Evolutionary conservation across 1,284 basidiomycete genomes (phyloP).

Genomic region (Apiotrichum laibachii): DNA sequence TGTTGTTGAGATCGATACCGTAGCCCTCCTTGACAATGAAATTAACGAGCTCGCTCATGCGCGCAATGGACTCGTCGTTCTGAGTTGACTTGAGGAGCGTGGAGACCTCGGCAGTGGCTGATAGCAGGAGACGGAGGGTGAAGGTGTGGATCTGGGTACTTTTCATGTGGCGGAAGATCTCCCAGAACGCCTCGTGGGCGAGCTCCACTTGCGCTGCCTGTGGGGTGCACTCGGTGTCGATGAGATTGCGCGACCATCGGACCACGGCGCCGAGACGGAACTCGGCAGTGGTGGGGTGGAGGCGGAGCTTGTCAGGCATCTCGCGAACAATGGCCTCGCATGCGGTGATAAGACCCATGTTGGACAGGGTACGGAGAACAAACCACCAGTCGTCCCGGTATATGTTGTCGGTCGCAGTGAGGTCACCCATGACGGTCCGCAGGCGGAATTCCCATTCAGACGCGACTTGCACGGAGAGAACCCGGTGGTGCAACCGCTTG

Average conservation of each 20-base stretch:
- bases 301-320: slow-evolving; percentile 9
- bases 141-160: slow-evolving; percentile 2
- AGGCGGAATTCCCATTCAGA: slow-evolving; percentile 12
- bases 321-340: slow-evolving; percentile 11
- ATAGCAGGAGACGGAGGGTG: slow-evolving; percentile 15
- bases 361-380: slow-evolving; percentile 10
- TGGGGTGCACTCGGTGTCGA: not conserved
- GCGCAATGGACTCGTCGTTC: not conserved
- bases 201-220: not conserved
- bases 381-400: slow-evolving; percentile 17
- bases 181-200: slow-evolving; percentile 17
- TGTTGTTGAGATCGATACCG: slow-evolving; percentile 18
- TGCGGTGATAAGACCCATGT: slow-evolving; percentile 8
- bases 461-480: not conserved
- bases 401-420: not conserved
- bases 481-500: not conserved
- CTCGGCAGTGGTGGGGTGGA: slow-evolving; percentile 5
- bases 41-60: slow-evolving; percentile 9
- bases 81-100: not conserved
- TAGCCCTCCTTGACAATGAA: slow-evolving; percentile 15
- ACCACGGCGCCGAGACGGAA: slow-evolving; percentile 17
- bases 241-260: slow-evolving; percentile 11
- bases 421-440: slow-evolving; percentile 12
- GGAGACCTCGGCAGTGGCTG: slow-evolving; percentile 7
- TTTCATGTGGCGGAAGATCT: slow-evolving; percentile 16